These are phyloP conservation scores for Kondoa subrosea DNA, from an alignment of 768 basidiomycete genomes.

Conservation along the genomic window DNA sequence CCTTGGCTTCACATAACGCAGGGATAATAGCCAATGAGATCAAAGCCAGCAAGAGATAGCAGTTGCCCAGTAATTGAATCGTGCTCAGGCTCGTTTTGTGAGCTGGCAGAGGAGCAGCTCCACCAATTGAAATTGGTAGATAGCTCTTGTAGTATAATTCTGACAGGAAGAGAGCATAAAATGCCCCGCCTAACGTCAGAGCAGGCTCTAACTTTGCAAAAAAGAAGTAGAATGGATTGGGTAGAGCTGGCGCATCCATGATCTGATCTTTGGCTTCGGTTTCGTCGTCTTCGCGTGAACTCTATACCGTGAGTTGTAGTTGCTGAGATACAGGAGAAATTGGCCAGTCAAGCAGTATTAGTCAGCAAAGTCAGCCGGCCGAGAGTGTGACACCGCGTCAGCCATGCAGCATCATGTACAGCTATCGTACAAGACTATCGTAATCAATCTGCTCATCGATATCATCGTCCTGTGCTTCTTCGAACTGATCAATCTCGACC, in stretches of 20 bases:
- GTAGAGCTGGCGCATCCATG: not conserved
- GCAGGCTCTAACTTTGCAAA: not conserved
- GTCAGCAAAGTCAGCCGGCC: too few relatives aligned
- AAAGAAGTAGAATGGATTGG: not conserved
- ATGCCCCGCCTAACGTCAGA: not conserved
- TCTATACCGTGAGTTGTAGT: too few relatives aligned
- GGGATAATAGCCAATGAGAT: not conserved
- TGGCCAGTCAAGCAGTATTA: too few relatives aligned
- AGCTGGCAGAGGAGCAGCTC: not conserved
- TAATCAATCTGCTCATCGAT: too few relatives aligned
- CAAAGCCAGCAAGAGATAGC: not conserved
- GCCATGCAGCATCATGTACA: too few relatives aligned
- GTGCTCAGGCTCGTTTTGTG: not conserved
- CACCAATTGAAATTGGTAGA: not conserved
- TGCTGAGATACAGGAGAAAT: too few relatives aligned
- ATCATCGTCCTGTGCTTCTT: too few relatives aligned
- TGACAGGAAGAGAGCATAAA: not conserved
- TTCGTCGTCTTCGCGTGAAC: too few relatives aligned
- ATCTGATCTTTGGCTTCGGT: too few relatives aligned
- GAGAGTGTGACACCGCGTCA: too few relatives aligned
- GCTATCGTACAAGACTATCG: too few relatives aligned
- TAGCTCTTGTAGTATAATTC: not conserved
- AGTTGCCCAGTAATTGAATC: not conserved
- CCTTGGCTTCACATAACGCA: not conserved
- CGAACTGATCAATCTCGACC: conserved; percentile 16